These are phyloP conservation scores for Cutaneotrichosporon sp. DNA, from an alignment of 1,284 basidiomycete species.

Conservation along the genomic window DNA sequence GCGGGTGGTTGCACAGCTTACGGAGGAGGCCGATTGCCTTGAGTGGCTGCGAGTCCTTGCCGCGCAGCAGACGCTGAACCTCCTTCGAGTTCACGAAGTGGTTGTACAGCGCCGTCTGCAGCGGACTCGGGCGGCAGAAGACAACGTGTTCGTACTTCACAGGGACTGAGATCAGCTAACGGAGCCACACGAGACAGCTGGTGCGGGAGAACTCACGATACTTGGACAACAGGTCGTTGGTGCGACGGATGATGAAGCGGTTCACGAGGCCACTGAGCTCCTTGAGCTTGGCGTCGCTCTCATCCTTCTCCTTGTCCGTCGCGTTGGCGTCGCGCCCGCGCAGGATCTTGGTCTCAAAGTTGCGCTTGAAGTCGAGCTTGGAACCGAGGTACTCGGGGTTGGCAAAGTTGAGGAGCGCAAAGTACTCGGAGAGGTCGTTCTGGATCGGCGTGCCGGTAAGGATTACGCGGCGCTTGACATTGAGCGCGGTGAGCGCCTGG, in stretches of 20 bases:
- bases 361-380: conserved; percentile 91
- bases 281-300: conserved; percentile 88
- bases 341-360: conserved; percentile 93
- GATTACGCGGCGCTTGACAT: conserved; percentile 93
- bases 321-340: conserved; percentile 91
- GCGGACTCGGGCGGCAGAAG: conserved; percentile 85
- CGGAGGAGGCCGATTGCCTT: conserved; percentile 97
- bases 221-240: conserved; percentile 96
- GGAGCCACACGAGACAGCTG: no score
- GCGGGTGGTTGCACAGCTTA: conserved; percentile 98
- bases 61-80: conserved; percentile 87
- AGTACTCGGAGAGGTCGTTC: conserved; percentile 97
- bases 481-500: conserved; percentile 76
- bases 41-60: conserved; percentile 89
- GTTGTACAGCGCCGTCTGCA: conserved; percentile 87
- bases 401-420: conserved; percentile 93
- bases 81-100: conserved; percentile 94
- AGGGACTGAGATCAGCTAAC: conserved; percentile 66
- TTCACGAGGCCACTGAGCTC: conserved; percentile 88
- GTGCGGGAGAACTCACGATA: conserved; percentile 67
- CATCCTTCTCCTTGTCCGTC: conserved; percentile 74
- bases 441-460: conserved; percentile 94
- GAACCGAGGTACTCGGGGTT: conserved; percentile 94
- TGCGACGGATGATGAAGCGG: conserved; percentile 95
- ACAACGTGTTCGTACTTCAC: conserved; percentile 99